Conservation (phyloP, 768 basidiomycete species). For the Lactifluus piperatus region DNA sequence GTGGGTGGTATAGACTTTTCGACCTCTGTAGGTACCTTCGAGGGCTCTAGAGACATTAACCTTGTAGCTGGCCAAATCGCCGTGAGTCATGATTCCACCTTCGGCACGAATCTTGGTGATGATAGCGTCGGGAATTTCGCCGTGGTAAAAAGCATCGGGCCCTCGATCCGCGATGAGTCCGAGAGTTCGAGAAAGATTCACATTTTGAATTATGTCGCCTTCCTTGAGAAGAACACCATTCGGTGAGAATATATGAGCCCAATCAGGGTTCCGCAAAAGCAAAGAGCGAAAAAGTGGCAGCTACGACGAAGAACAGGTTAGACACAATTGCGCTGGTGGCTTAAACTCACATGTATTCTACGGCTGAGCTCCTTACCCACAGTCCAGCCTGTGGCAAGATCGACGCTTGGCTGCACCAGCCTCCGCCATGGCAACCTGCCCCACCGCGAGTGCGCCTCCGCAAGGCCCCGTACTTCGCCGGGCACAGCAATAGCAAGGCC, state of each 20-base stretch:
- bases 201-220: conserved; percentile 66
- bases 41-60: conserved; percentile 67
- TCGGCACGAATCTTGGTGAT: conserved; percentile 58
- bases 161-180: conserved; percentile 66
- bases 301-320: conserved; percentile 19
- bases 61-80: conserved; percentile 64
- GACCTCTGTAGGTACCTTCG: conserved; percentile 64
- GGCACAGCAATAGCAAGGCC: conserved; percentile 88
- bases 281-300: conserved; percentile 34
- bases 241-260: conserved; percentile 79
- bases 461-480: conserved; percentile 81
- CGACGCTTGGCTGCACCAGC: conserved; percentile 65
- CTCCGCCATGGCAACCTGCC: conserved; percentile 72
- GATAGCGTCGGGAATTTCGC: conserved; percentile 73
- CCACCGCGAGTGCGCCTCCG: conserved; percentile 77
- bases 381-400: conserved; percentile 71
- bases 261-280: conserved; percentile 63
- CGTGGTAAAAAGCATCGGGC: conserved; percentile 80
- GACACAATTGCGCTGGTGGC: neutral
- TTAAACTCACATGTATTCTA: conserved; percentile 51
- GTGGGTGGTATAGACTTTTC: conserved; percentile 75
- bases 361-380: conserved; percentile 70
- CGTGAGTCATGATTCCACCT: conserved; percentile 72
- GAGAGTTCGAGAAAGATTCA: conserved; percentile 73
- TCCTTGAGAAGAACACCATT: conserved; percentile 57